A percentile compares a stretch with the other conserved stretches of the same genome.
phyloP scores from a whole-genome alignment of 441 rosid species.

The Eugenia klotzschiana region DNA sequence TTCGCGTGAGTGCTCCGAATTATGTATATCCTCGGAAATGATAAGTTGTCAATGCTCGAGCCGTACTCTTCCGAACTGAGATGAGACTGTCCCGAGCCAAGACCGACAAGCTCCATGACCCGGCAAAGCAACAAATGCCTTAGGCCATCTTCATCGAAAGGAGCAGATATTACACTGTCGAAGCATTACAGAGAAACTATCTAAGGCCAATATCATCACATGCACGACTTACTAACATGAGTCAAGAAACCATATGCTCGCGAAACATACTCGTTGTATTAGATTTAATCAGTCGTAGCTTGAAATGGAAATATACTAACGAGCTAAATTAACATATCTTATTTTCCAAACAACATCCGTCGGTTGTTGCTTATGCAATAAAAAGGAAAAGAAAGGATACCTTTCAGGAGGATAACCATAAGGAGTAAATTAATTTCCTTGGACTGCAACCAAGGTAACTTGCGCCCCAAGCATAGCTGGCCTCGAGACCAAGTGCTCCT shows the following conservation, averaged over 20 bases:
- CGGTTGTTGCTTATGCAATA: neutral
- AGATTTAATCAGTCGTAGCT: neutral
- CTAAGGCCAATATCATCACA: neutral
- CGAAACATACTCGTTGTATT: neutral
- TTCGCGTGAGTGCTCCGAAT: neutral
- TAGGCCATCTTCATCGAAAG: neutral
- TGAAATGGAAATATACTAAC: neutral
- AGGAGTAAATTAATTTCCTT: conserved; percentile 46
- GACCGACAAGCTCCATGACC: neutral
- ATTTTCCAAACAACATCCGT: neutral
- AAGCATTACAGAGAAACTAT: neutral
- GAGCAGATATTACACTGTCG: neutral
- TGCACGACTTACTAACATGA: neutral
- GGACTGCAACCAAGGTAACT: conserved; percentile 22
- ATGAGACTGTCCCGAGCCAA: neutral
- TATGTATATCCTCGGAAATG: neutral
- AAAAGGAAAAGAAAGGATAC: conserved; percentile 4
- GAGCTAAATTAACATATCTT: neutral
- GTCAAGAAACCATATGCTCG: neutral
- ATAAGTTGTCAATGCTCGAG: neutral
- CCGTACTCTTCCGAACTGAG: neutral
- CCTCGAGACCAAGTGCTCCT: conserved; percentile 23
- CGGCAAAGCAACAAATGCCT: neutral
- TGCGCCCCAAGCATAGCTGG: conserved; percentile 28
- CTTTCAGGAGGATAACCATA: conserved; percentile 46